These are phyloP conservation scores for Pythium rhizo-oryzae DNA, from an alignment of 352 stramenopile species.

Conservation along the genomic window DNA sequence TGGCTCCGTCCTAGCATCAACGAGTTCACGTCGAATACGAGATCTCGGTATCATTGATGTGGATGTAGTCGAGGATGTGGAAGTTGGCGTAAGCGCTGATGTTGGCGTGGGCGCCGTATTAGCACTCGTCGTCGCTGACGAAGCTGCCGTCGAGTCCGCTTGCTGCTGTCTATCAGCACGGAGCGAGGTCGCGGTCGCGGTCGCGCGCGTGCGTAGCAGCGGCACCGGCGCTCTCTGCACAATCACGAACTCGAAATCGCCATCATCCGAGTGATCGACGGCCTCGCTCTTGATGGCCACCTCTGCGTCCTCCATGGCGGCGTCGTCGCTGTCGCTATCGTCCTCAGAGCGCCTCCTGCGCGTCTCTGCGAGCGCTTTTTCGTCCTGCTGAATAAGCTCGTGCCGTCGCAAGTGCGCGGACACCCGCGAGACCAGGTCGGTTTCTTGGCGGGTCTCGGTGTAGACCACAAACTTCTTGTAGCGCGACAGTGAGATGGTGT, in stretches of 20 bases:
- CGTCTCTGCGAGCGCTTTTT: not conserved
- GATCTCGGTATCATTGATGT: too few species aligned
- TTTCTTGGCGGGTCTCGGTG: constrained; percentile 2
- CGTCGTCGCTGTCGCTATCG: not conserved
- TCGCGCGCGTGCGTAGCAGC: constrained; percentile 16
- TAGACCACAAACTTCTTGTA: not conserved
- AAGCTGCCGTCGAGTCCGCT: not conserved
- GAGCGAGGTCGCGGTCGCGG: not conserved
- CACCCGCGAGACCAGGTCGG: not conserved
- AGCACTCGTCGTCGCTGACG: not conserved
- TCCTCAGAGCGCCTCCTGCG: too few species aligned
- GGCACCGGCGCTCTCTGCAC: not conserved
- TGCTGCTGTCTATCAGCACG: not conserved
- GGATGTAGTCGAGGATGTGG: too few species aligned
- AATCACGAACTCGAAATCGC: not conserved
- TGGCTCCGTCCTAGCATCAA: too few species aligned
- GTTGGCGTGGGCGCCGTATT: not conserved
- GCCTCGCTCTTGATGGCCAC: constrained; percentile 7
- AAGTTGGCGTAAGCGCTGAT: not conserved
- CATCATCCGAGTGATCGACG: not conserved
- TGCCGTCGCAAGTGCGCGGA: constrained; percentile 13
- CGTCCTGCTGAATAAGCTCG: not conserved
- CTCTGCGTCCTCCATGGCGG: not conserved
- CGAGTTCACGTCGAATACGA: too few species aligned
- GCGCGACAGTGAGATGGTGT: not conserved